Evolutionary conservation across 176 grass and related monocot species (phyloP).

Genomic region (Chrysopogon serrulatus): DNA sequence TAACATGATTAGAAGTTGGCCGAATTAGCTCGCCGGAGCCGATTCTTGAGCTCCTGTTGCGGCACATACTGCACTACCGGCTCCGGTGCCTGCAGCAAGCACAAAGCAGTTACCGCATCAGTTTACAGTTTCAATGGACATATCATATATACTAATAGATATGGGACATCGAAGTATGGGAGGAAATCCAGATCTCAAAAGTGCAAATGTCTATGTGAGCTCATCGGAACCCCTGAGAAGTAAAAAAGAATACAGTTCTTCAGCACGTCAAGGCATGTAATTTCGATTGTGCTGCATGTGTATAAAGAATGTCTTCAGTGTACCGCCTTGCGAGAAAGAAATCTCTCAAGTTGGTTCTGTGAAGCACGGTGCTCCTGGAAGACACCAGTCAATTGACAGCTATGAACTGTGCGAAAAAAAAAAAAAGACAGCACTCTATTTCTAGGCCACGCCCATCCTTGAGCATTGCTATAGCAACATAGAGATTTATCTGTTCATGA

Average conservation of each 20-base stretch:
- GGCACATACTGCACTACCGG: constrained; percentile 51
- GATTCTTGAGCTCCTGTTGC: constrained; percentile 52
- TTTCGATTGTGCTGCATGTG: not conserved
- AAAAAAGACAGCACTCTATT: not conserved
- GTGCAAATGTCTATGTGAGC: not conserved
- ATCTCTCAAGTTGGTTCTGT: not conserved
- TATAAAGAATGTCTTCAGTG: not conserved
- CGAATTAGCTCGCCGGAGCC: constrained; percentile 68
- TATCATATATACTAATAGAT: not conserved
- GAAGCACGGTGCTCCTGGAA: not conserved
- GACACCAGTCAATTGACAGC: not conserved
- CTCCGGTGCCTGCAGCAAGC: constrained; percentile 46
- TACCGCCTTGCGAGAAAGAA: not conserved
- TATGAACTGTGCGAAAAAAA: not conserved
- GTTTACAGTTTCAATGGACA: not conserved
- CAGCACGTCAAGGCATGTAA: not conserved
- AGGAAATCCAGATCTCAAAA: constrained; percentile 21
- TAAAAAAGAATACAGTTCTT: constrained; percentile 12
- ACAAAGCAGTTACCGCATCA: constrained; percentile 1
- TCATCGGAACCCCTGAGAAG: not conserved
- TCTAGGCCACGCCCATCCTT: not conserved
- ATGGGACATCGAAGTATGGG: not conserved
- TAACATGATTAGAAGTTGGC: constrained; percentile 62
- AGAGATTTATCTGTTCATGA: not conserved
- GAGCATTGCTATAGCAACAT: not conserved